phyloP scores from a whole-genome alignment of 768 basidiomycete species.

The Erythrobasidium yunnanense region DNA sequence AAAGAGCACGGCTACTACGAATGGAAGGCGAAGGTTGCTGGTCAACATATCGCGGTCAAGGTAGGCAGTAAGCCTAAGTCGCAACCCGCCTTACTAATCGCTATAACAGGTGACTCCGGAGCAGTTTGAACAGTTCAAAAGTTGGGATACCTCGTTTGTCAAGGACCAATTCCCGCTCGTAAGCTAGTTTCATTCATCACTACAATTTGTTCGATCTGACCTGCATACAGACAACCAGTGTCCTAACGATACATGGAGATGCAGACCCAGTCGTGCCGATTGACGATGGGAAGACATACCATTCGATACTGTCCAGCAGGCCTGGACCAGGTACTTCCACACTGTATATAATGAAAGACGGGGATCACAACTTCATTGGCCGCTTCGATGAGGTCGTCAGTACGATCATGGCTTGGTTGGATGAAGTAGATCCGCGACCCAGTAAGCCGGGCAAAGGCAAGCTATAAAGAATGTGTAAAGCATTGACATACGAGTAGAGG shows the following conservation, averaged over 20 bases:
- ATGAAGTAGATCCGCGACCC: background rate
- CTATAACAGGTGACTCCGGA: conserved; percentile 44
- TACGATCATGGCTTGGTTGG: conserved; percentile 2
- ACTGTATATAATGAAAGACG: background rate
- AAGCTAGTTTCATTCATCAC: background rate
- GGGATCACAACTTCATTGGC: conserved; percentile 24
- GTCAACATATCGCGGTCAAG: conserved; percentile 49
- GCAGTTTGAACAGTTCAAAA: conserved; percentile 54
- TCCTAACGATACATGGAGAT: conserved; percentile 69
- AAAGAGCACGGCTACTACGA: conserved; percentile 53
- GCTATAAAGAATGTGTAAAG: background rate
- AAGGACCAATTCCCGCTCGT: conserved; percentile 56
- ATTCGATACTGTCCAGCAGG: background rate
- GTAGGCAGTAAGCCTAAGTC: no score
- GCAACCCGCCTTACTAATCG: background rate
- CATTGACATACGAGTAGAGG: no score
- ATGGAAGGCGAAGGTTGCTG: conserved; percentile 58
- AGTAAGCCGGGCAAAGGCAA: background rate
- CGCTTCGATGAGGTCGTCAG: conserved; percentile 18
- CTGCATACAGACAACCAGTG: conserved; percentile 46
- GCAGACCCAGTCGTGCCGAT: conserved; percentile 54
- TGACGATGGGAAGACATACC: conserved; percentile 20
- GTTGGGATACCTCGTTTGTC: conserved; percentile 58
- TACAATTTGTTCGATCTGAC: background rate
- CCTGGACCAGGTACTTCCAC: conserved; percentile 10